Conservation (phyloP, 805 yeast genomes). For the Danielia reshetovae region DNA sequence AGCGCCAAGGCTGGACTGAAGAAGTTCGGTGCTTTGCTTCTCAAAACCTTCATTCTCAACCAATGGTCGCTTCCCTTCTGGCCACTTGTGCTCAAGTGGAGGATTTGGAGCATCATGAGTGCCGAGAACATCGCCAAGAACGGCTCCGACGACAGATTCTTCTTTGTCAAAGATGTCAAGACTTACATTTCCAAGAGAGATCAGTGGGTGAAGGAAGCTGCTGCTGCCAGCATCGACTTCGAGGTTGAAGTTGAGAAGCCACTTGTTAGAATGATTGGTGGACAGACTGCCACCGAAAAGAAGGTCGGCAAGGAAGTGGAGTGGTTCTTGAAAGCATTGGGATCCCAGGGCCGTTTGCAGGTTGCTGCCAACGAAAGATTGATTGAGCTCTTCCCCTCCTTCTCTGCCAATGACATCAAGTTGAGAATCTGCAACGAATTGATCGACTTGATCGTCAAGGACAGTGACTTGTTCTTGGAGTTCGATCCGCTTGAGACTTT, state of each 20-base stretch:
- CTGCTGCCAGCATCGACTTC: constrained; percentile 47
- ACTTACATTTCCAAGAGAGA: constrained; percentile 37
- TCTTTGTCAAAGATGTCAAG: constrained; percentile 29
- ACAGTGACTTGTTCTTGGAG: constrained; percentile 23
- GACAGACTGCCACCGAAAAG: constrained; percentile 46
- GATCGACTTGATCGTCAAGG: constrained; percentile 53
- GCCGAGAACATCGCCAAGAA: constrained; percentile 14
- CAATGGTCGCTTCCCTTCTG: constrained; percentile 48
- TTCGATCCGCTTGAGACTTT: constrained; percentile 44
- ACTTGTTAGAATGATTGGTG: constrained; percentile 56
- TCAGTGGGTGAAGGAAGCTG: constrained; percentile 41
- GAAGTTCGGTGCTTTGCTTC: constrained; percentile 51
- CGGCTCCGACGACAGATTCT: constrained; percentile 31
- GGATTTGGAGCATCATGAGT: constrained; percentile 32
- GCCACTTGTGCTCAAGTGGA: constrained; percentile 47
- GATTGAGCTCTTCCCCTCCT: constrained; percentile 48
- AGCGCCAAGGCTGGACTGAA: constrained; percentile 43
- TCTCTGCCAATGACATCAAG: constrained; percentile 55
- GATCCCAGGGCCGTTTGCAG: constrained; percentile 28
- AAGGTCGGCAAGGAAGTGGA: constrained; percentile 47
- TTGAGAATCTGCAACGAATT: constrained; percentile 45
- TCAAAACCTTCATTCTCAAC: constrained; percentile 60
- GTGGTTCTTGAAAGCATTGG: constrained; percentile 54
- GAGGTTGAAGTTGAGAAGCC: constrained; percentile 49
- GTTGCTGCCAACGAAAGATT: constrained; percentile 47